phyloP scores from a whole-genome alignment of 2,329 filamentous ascomycete species.

The Paraphoma chrysanthemicola region DNA sequence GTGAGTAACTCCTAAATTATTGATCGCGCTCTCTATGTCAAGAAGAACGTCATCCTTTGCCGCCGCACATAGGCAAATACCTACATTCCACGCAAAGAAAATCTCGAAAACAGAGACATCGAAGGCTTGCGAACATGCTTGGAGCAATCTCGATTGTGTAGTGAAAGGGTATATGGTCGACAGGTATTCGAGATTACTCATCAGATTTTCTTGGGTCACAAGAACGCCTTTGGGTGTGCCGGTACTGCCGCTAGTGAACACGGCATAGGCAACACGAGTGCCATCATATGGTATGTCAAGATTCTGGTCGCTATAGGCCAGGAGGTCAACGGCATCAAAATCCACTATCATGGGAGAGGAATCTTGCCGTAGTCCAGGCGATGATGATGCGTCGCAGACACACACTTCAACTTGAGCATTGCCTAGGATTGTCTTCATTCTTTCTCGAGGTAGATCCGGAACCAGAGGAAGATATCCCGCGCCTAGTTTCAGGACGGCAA shows the following conservation, averaged over 20 bases:
- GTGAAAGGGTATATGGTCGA: conserved; percentile 69
- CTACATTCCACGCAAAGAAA: conserved; percentile 80
- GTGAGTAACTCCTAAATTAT: conserved; percentile 72
- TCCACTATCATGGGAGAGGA: conserved; percentile 29
- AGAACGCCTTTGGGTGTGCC: conserved; percentile 80
- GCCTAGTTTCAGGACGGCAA: conserved; percentile 77
- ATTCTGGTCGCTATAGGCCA: conserved; percentile 46
- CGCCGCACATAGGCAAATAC: conserved; percentile 79
- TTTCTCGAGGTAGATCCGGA: conserved; percentile 70
- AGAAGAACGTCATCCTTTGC: conserved; percentile 76
- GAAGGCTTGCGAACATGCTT: conserved; percentile 84
- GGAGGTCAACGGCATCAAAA: conserved; percentile 38
- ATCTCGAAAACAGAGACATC: conserved; percentile 91
- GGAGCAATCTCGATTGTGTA: conserved; percentile 68
- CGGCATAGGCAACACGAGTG: conserved; percentile 72
- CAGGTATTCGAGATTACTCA: conserved; percentile 76
- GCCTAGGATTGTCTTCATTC: conserved; percentile 67
- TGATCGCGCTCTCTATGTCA: conserved; percentile 73
- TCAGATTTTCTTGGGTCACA: conserved; percentile 76
- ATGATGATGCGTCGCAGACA: conserved; percentile 46
- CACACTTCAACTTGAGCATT: conserved; percentile 64
- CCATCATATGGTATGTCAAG: conserved; percentile 48
- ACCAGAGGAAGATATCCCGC: conserved; percentile 82
- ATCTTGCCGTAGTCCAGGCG: conserved; percentile 9
- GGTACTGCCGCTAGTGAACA: conserved; percentile 86